Percentiles rank a stretch among this genome's conserved stretches.
phyloP scores from a whole-genome alignment of 106 monocot genomes.

The Xerophyta viscosa region DNA sequence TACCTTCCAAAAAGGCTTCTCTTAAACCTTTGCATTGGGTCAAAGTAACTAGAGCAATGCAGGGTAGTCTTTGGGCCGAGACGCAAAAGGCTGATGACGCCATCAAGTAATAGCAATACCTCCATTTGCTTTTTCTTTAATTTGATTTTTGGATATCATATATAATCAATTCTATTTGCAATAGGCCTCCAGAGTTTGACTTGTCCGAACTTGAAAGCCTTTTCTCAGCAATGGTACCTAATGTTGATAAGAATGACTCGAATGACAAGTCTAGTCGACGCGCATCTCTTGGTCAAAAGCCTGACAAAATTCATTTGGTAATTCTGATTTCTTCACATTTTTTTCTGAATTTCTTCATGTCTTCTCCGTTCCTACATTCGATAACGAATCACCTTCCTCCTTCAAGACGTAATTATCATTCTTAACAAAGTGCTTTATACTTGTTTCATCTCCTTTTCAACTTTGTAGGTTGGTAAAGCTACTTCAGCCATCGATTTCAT shows the following conservation, averaged over 20 bases:
- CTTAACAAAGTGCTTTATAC: too few species aligned
- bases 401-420: too few species aligned
- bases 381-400: too few species aligned
- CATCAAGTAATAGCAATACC: too few species aligned
- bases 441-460: too few species aligned
- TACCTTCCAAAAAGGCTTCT: conserved; percentile 50
- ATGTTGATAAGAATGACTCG: conserved; percentile 21
- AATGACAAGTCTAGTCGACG: conserved; percentile 49
- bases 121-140: too few species aligned
- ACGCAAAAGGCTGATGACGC: conserved; percentile 68
- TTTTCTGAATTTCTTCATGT: too few species aligned
- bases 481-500: too few species aligned
- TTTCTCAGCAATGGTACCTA: conserved; percentile 75
- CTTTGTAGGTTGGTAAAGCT: too few species aligned
- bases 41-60: conserved; percentile 96
- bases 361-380: too few species aligned
- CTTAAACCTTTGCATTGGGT: conserved; percentile 93
- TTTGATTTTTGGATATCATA: too few species aligned
- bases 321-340: neutral
- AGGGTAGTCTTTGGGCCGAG: conserved; percentile 98
- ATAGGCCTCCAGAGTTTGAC: conserved; percentile 89
- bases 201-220: conserved; percentile 92
- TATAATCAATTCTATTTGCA: conserved; percentile 12
- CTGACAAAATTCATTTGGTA: conserved; percentile 85
- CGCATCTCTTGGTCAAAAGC: conserved; percentile 41